Conservation (phyloP, 1,284 basidiomycete species). For the Laetiporus sulphureus region DNA sequence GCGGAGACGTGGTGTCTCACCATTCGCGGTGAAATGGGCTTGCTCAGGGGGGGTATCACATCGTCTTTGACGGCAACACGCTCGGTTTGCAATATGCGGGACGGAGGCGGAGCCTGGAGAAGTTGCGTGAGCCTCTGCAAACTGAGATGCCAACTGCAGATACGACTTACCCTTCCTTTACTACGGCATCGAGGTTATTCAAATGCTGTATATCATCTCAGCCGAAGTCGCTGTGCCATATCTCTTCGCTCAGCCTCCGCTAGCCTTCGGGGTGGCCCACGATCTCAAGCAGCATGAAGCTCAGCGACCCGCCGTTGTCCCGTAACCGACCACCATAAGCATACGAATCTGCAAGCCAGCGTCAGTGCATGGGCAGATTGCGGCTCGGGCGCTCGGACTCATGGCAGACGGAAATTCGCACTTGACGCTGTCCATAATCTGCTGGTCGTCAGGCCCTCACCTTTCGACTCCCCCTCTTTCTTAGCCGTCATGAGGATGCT, state of each 20-base stretch:
- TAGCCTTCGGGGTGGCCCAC: constrained; percentile 41
- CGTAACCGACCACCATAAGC: constrained; percentile 28
- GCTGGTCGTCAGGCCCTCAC: constrained; percentile 13
- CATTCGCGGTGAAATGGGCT: constrained; percentile 28
- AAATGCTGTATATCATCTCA: constrained; percentile 41
- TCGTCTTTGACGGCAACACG: constrained; percentile 34
- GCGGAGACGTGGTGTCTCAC: constrained; percentile 22
- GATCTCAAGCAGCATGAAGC: constrained; percentile 36
- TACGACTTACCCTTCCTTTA: constrained; percentile 17
- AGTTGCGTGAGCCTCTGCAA: no score
- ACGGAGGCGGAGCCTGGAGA: constrained; percentile 31
- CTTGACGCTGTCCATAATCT: constrained; percentile 23
- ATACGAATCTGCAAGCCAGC: constrained; percentile 15
- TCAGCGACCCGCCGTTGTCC: constrained; percentile 27
- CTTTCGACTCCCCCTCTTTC: constrained; percentile 9
- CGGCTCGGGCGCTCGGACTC: not conserved
- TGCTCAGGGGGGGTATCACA: constrained; percentile 36
- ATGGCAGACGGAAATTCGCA: not conserved
- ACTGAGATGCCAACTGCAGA: not conserved
- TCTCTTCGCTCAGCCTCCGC: constrained; percentile 44
- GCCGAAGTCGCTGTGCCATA: constrained; percentile 24
- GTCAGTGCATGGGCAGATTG: not conserved
- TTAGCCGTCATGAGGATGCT: constrained; percentile 18
- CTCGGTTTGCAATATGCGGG: constrained; percentile 32
- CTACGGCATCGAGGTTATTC: constrained; percentile 51